A percentile compares a stretch with the other conserved stretches of the same genome.
These are phyloP conservation scores for Tetracladium setigerum DNA, from an alignment of 495 filamentous ascomycete species.

Conservation along the genomic window DNA sequence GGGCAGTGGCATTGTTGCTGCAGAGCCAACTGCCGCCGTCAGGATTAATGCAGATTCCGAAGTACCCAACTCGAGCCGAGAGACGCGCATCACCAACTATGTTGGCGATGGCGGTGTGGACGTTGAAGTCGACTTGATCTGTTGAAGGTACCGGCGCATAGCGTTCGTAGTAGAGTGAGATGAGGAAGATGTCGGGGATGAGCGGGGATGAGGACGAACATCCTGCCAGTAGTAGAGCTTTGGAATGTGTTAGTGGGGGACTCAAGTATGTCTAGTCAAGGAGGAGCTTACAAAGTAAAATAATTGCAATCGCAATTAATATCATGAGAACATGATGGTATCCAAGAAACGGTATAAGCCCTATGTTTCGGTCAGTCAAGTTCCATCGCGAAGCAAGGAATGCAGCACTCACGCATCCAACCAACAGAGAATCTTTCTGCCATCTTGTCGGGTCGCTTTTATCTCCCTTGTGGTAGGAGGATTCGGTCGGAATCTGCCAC, in stretches of 20 bases:
- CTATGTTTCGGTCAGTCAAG: conserved; percentile 34
- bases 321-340: conserved; percentile 99
- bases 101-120: conserved; percentile 65
- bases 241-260: conserved; percentile 2
- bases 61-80: conserved; percentile 63
- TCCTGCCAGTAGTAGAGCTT: conserved; percentile 71
- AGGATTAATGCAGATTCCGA: conserved; percentile 67
- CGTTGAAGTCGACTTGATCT: conserved; percentile 78
- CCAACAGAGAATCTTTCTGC: conserved; percentile 21
- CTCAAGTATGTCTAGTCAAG: neutral
- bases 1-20: conserved; percentile 67
- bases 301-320: conserved; percentile 86
- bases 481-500: conserved; percentile 13
- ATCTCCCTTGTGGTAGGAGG: neutral
- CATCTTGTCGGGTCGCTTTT: conserved; percentile 2
- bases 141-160: conserved; percentile 60
- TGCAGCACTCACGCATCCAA: conserved; percentile 19
- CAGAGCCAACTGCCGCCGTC: conserved; percentile 67
- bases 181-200: conserved; percentile 73
- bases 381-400: neutral
- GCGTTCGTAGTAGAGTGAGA: conserved; percentile 63
- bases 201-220: conserved; percentile 71
- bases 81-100: conserved; percentile 60
- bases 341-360: conserved; percentile 87
- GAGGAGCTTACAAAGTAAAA: conserved; percentile 75